Conservation (phyloP, 208 protist species). For the Leishmania lainsoni region DNA sequence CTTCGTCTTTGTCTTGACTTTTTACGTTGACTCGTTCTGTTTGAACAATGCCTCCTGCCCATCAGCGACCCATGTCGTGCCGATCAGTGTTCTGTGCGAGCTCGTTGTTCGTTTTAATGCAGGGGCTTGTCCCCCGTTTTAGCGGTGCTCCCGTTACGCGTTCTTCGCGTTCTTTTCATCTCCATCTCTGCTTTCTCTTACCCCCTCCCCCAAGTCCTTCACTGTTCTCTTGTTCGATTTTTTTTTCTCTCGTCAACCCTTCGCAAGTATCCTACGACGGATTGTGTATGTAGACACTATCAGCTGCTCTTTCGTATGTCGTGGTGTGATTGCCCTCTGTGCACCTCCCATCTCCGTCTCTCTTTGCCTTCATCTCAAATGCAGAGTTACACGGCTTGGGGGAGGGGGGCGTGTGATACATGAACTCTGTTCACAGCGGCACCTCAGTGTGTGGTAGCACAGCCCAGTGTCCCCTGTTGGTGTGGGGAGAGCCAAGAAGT, state of each 20-base stretch:
- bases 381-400: too few species aligned
- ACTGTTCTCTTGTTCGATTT: background rate
- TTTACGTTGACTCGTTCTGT: background rate
- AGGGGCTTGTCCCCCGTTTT: background rate
- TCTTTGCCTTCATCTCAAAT: background rate
- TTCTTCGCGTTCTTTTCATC: background rate
- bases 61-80: background rate
- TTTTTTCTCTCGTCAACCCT: background rate
- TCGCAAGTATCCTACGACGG: background rate
- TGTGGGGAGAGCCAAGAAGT: too few species aligned
- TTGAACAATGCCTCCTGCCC: background rate
- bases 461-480: background rate
- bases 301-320: background rate
- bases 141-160: background rate
- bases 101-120: background rate
- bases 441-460: background rate
- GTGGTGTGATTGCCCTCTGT: background rate
- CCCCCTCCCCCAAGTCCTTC: background rate
- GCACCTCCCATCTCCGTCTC: background rate
- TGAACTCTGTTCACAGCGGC: background rate
- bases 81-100: background rate
- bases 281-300: background rate
- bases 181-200: background rate
- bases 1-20: background rate
- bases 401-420: background rate